These are phyloP conservation scores for Penicillium canescens DNA, from an alignment of 495 filamentous ascomycete species.

Conservation along the genomic window DNA sequence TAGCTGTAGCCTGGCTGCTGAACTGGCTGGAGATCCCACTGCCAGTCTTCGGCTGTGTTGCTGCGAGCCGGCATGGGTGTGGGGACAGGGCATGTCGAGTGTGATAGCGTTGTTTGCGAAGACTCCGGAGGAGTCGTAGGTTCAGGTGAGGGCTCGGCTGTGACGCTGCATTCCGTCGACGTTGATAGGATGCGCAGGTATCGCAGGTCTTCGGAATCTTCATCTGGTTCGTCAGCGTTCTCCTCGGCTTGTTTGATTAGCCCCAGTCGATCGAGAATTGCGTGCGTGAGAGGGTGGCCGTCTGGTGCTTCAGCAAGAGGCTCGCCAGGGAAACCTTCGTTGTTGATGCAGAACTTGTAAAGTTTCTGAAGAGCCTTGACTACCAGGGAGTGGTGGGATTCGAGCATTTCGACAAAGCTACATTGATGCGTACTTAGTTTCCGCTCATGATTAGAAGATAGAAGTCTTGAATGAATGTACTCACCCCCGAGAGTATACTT, in stretches of 20 bases:
- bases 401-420: conserved; percentile 52
- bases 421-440: not conserved
- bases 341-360: conserved; percentile 45
- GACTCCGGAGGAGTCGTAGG: conserved; percentile 41
- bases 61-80: conserved; percentile 20
- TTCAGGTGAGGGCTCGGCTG: conserved; percentile 44
- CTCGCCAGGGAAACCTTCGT: conserved; percentile 49
- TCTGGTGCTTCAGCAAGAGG: conserved; percentile 42
- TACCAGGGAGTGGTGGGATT: conserved; percentile 46
- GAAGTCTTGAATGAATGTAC: not conserved
- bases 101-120: conserved; percentile 20
- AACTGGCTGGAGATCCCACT: conserved; percentile 37
- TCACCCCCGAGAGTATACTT: conserved; percentile 51
- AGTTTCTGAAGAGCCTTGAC: conserved; percentile 47
- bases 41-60: conserved; percentile 19
- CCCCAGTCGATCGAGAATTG: conserved; percentile 47
- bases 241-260: conserved; percentile 53
- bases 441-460: no score
- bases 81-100: conserved; percentile 17
- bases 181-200: conserved; percentile 41
- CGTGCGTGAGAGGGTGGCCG: conserved; percentile 46
- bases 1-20: conserved; percentile 26
- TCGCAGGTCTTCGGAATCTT: conserved; percentile 40
- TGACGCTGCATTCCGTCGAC: conserved; percentile 42
- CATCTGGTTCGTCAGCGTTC: conserved; percentile 36